Percentiles rank a stretch among this genome's conserved stretches.
phyloP scores from a whole-genome alignment of 2,329 filamentous ascomycete species.

The Cytospora paraplurivora region DNA sequence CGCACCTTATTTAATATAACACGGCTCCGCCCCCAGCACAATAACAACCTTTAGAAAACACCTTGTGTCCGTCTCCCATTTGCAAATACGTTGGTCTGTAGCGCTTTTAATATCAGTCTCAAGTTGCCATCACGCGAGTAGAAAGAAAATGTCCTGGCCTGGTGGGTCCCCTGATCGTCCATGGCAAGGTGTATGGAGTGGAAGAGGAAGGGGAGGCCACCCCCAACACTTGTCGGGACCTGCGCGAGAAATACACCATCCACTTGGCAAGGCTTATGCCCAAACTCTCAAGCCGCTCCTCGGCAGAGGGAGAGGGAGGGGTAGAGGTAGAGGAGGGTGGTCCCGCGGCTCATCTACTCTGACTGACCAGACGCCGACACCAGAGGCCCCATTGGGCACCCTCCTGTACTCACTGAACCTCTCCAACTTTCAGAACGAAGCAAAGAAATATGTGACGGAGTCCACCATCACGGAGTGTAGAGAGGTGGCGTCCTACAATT shows the following conservation, averaged over 20 bases:
- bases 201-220: neutral
- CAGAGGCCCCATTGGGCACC: constrained; percentile 31
- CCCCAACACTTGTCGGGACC: neutral
- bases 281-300: neutral
- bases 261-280: neutral
- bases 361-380: neutral
- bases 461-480: constrained; percentile 34
- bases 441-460: constrained; percentile 25
- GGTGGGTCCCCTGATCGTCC: neutral
- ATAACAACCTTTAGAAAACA: no score
- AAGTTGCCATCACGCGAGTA: neutral
- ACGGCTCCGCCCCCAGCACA: neutral
- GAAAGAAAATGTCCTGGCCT: neutral
- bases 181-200: constrained; percentile 6
- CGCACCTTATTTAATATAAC: neutral
- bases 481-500: constrained; percentile 42
- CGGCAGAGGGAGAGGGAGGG: constrained; percentile 1
- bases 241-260: neutral
- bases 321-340: neutral
- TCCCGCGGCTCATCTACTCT: neutral
- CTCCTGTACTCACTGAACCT: constrained; percentile 29
- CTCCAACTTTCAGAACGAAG: constrained; percentile 28
- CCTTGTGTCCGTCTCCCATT: neutral
- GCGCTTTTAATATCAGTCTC: neutral
- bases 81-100: neutral